Percentiles rank a stretch among this genome's conserved stretches.
These are phyloP conservation scores for Leishmania gerbilli DNA, from an alignment of 208 protist species.

Conservation along the genomic window DNA sequence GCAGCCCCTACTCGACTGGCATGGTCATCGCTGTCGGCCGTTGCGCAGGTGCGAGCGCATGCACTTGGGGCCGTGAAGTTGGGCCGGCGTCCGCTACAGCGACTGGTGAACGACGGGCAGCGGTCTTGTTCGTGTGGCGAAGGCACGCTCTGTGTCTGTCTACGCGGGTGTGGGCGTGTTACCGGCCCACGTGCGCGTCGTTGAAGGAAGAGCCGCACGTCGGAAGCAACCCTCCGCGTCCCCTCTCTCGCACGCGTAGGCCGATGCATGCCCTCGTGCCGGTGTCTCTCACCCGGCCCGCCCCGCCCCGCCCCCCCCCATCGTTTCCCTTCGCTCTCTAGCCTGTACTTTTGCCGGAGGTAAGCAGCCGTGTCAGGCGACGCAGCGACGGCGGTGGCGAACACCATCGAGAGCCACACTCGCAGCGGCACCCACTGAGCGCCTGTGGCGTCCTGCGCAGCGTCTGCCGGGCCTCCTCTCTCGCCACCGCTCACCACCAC, in stretches of 20 bases:
- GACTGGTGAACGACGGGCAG: background rate
- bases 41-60: background rate
- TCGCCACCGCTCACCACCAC: background rate
- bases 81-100: background rate
- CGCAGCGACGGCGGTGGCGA: background rate
- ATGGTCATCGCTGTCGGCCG: background rate
- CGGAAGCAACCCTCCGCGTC: background rate
- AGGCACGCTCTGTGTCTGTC: background rate
- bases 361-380: background rate
- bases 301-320: background rate
- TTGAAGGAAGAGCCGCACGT: background rate
- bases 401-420: background rate
- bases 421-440: background rate
- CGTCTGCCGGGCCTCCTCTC: background rate
- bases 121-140: background rate
- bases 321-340: background rate
- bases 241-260: too few species aligned
- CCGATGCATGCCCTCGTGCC: too few species aligned
- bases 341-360: background rate
- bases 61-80: background rate
- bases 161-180: background rate
- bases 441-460: background rate
- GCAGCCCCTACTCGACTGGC: background rate
- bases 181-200: background rate
- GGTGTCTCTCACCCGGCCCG: background rate